These are phyloP conservation scores for Cunninghamia lanceolata DNA, from an alignment of 75 land plant genomes.

Conservation along the genomic window DNA sequence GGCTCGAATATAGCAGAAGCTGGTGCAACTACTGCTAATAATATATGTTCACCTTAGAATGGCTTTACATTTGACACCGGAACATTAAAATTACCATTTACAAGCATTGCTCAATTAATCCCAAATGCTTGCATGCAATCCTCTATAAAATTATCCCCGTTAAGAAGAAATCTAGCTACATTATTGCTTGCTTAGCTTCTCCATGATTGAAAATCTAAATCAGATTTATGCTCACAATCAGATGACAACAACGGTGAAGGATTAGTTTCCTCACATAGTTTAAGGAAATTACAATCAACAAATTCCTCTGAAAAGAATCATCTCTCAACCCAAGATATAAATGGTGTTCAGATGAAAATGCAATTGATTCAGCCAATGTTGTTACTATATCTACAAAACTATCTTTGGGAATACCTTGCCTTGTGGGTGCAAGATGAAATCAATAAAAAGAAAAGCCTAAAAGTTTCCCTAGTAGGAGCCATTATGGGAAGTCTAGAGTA, in stretches of 20 bases:
- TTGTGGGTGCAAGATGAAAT: slow-evolving; percentile 3
- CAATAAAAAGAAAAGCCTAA: slow-evolving; percentile 20
- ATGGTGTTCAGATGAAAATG: neutral
- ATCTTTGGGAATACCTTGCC: slow-evolving; percentile 12
- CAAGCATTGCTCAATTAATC: neutral
- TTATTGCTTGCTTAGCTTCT: slow-evolving; percentile 14
- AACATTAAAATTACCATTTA: neutral
- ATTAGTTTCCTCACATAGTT: slow-evolving; percentile 9
- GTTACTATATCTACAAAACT: slow-evolving; percentile 12
- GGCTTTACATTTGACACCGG: neutral
- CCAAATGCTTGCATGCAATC: slow-evolving; percentile 8
- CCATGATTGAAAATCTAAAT: neutral
- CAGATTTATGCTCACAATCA: slow-evolving; percentile 1
- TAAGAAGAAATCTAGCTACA: slow-evolving; percentile 36
- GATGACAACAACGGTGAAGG: neutral
- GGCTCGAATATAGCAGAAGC: neutral
- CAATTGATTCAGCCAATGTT: neutral
- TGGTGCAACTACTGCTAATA: neutral
- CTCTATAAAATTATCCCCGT: slow-evolving; percentile 31
- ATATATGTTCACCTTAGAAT: neutral
- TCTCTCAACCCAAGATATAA: neutral
- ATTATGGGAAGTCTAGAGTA: slow-evolving; percentile 34
- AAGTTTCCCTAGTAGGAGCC: slow-evolving; percentile 19
- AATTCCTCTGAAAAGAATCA: slow-evolving; percentile 18
- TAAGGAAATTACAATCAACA: slow-evolving; percentile 20